Evolutionary conservation across 805 yeast genomes (phyloP).

Genomic region (Ogataea ganodermae): DNA sequence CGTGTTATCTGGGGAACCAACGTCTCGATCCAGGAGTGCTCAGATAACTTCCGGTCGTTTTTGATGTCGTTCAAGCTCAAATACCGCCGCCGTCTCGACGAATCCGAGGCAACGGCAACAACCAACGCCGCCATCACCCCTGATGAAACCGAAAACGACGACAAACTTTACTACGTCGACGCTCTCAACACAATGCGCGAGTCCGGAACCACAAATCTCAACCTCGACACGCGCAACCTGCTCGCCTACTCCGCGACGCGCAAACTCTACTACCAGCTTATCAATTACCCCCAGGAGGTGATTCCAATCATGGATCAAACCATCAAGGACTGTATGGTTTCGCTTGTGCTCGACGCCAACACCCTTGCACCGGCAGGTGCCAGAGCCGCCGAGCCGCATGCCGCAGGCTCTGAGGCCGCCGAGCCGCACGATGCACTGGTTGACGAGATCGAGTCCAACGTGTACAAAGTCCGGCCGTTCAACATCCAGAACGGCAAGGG

Average conservation of each 20-base stretch:
- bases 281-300: slow-evolving; percentile 94
- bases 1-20: slow-evolving; percentile 99
- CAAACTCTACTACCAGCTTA: slow-evolving; percentile 79
- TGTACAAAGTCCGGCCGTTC: slow-evolving; percentile 88
- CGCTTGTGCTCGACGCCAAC: slow-evolving; percentile 58
- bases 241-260: slow-evolving; percentile 73
- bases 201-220: slow-evolving; percentile 78
- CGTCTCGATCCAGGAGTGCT: slow-evolving; percentile 87
- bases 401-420: slow-evolving; percentile 9
- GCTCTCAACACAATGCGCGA: slow-evolving; percentile 73
- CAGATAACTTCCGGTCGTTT: slow-evolving; percentile 77
- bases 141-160: slow-evolving; percentile 49
- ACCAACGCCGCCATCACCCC: background rate
- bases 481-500: slow-evolving; percentile 75
- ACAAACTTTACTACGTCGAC: slow-evolving; percentile 70
- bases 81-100: slow-evolving; percentile 60
- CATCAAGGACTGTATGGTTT: slow-evolving; percentile 83
- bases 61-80: slow-evolving; percentile 80
- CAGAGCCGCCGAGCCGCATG: background rate
- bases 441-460: slow-evolving; percentile 72
- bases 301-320: slow-evolving; percentile 98
- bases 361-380: slow-evolving; percentile 11
- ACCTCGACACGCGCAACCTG: slow-evolving; percentile 80
- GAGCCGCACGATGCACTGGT: slow-evolving; percentile 48
- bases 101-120: slow-evolving; percentile 16